Percentiles rank a stretch among this genome's conserved stretches.
phyloP scores from a whole-genome alignment of 306 rosid species.

The Quercus dentata region DNA sequence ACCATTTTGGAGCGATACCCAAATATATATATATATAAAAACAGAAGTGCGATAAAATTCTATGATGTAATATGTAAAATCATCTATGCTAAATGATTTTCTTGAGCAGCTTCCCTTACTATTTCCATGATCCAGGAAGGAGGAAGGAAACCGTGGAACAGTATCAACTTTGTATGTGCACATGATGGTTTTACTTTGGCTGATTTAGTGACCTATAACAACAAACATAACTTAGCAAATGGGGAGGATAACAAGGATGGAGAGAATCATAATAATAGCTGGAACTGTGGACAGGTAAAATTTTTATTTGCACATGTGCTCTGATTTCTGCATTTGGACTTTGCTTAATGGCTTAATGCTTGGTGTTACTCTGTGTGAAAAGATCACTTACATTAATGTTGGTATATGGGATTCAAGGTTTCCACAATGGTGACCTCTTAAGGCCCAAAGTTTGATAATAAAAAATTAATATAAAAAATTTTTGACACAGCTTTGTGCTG shows the following conservation, averaged over 20 bases:
- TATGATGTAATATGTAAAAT: constrained; percentile 1
- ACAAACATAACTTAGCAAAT: constrained; percentile 76
- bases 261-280: constrained; percentile 93
- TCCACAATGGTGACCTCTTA: neutral
- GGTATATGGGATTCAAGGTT: neutral
- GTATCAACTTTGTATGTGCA: constrained; percentile 85
- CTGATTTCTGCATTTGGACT: constrained; percentile 15
- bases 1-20: neutral
- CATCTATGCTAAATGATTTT: constrained; percentile 12
- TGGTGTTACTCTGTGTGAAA: neutral
- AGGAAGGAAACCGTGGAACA: constrained; percentile 91
- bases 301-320: neutral
- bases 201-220: constrained; percentile 87
- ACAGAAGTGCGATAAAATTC: neutral
- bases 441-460: neutral
- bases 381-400: neutral
- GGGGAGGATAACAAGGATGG: constrained; percentile 98
- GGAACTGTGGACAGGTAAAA: constrained; percentile 96
- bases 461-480: too few species aligned
- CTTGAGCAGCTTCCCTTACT: constrained; percentile 12
- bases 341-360: neutral
- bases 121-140: constrained; percentile 59
- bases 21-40: too few species aligned
- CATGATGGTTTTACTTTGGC: constrained; percentile 96
- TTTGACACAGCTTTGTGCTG: neutral